Percentiles rank a stretch among this genome's conserved stretches.
Conservation (phyloP, 2,329 filamentous ascomycete genomes). For the Colletotrichum tropicale region DNA sequence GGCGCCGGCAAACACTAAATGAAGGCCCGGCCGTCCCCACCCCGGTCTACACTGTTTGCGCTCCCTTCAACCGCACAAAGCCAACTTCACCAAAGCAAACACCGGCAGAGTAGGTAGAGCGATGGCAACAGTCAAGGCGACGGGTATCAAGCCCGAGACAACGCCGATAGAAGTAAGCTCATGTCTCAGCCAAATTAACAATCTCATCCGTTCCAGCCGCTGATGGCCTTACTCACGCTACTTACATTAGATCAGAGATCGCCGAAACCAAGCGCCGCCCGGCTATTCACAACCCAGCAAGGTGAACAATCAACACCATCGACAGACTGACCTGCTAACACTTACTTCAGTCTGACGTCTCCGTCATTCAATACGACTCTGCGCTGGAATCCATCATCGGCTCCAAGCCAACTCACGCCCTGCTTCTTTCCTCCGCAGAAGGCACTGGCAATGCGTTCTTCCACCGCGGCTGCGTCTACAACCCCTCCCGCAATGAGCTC, state of each 20-base stretch:
- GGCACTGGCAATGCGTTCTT: constrained; percentile 50
- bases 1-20: not conserved
- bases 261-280: not conserved
- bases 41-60: not conserved
- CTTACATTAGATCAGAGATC: constrained; percentile 6
- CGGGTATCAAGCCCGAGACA: not conserved
- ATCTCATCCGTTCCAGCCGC: not conserved
- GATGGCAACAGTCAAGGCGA: constrained; percentile 2
- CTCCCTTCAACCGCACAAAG: not conserved
- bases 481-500: constrained; percentile 43
- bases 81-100: not conserved
- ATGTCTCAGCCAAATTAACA: not conserved
- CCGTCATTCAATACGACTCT: constrained; percentile 40
- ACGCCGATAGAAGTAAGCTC: constrained; percentile 9
- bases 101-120: not conserved
- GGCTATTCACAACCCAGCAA: not conserved
- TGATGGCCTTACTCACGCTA: not conserved
- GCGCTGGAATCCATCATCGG: constrained; percentile 39
- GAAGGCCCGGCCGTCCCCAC: not conserved
- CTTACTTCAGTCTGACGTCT: constrained; percentile 22
- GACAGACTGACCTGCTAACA: not conserved
- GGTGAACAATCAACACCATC: not conserved
- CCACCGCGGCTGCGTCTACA: constrained; percentile 47
- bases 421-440: constrained; percentile 44
- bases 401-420: constrained; percentile 35